Base-by-base conservation (phyloP, 805 yeast species). In the Trichomonascus vanleenenianus region DNA sequence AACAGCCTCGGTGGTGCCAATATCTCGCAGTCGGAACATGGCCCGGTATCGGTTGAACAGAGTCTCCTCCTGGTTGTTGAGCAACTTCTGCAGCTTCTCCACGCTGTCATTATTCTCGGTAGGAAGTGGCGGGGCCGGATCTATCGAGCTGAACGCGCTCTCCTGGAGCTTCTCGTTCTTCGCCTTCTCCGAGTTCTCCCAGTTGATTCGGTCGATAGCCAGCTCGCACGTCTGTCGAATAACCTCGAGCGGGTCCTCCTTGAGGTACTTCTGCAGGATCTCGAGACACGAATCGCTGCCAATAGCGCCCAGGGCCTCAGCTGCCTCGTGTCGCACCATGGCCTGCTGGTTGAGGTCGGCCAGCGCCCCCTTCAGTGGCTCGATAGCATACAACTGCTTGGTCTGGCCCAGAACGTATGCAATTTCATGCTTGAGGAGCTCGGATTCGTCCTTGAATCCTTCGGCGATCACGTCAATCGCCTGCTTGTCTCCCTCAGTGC, bases 251-350 rank as follows among this genome's bases (percentile, higher is more conserved):
- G 95, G 93, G 61, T 94, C 97, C 42, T 81, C 75, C 50, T 70
- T 64, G 56, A 66, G 72, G 64, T 81, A 87, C 44, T 79, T 68
- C 50, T 76, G 67, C 55, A 93, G 75, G 40, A 88, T 62, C 1
- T 71, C 76, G 46, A 93, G 64, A 11, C 95, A 83, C 4, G 76
- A 82, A 35, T 67, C 64, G 64, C 88, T 95, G 40, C 95, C 95
- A 43, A 93, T 72, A 38, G 98, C 98, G 50, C 98, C 99, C 45
- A 93, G 73, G 37, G 97, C 98, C 67, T 93, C 99, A 6, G 98
- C 98, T 14, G 98, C 98, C 66, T 93, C 99, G 65, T 93, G 99
- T 65, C 99, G 83, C 32, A 93, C 99, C 97, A 93, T 93, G 50
- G 85, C 73, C 70, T 91, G 97, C 55, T 71, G 72, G 12, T 70